Base-by-base conservation (phyloP, 768 basidiomycete genomes). In the Asterophora lycoperdoides region DNA sequence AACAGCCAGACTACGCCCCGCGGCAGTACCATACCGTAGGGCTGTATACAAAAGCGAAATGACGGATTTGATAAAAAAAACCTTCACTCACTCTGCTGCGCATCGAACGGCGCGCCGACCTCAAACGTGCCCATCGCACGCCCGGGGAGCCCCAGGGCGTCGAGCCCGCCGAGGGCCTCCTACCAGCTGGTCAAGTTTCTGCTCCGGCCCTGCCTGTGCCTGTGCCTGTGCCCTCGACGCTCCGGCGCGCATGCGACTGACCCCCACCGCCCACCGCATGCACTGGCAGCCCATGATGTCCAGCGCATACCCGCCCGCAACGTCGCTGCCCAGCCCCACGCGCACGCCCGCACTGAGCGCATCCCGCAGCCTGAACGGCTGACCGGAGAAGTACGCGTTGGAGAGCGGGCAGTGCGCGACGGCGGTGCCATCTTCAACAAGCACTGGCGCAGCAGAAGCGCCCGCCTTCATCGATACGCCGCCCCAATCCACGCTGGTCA, bases 381-480 rank as follows among this genome's bases (percentile, higher is more conserved):
- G 70, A 9, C 80, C 76, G 0, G 89, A 92, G 65, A 94, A 92
- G 66, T 94, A 95, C 2, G 79, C 76, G 60, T 95, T 94, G 0
- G 91, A 93, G 10, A 95, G 72, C 0, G 93, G 93, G 64, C 93
- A 95, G 57, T 92, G 89, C 0, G 92, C 89, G 17, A 94, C 72
- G 1, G 87, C 73, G 1, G 83, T 79, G 13, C 81, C 79, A n/a
- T n/a, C n/a, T n/a, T n/a, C n/a, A n/a, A n/a, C n/a, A n/a, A n/a
- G n/a, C n/a, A n/a, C n/a, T n/a, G n/a, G n/a, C n/a, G n/a, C n/a
- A n/a, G n/a, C n/a, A n/a, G n/a, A n/a, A n/a, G n/a, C n/a, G n/a
- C n/a, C n/a, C n/a, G n/a, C n/a, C n/a, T n/a, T n/a, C n/a, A n/a
- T n/a, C n/a, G n/a, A n/a, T n/a, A n/a, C n/a, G n/a, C n/a, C n/a